A percentile compares a stretch with the other conserved stretches of the same genome.
These are phyloP conservation scores for Musa balbisiana DNA, from an alignment of 202 grass and related monocot species.

Conservation along the genomic window DNA sequence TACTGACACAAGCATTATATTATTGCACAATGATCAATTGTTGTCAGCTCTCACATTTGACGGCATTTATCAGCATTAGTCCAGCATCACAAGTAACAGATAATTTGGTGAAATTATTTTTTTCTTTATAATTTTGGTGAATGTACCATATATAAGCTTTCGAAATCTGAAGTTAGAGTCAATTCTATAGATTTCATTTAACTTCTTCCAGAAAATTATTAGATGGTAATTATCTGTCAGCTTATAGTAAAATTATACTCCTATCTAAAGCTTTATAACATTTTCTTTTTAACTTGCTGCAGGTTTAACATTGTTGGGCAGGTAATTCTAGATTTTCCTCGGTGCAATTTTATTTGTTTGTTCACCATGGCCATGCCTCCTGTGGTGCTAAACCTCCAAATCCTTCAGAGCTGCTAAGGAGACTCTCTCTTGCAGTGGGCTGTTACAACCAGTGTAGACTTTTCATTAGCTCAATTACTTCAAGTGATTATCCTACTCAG, in stretches of 20 bases:
- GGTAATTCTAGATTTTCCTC: constrained; percentile 32
- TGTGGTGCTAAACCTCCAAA: neutral
- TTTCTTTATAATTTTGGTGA: no score
- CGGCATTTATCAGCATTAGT: no score
- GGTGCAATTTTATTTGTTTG: neutral
- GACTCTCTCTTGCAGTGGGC: constrained; percentile 58
- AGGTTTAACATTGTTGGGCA: constrained; percentile 98
- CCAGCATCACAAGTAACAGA: no score
- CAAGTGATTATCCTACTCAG: constrained; percentile 84
- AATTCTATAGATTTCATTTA: no score
- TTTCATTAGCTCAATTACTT: constrained; percentile 74
- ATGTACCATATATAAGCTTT: no score
- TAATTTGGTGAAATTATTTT: no score
- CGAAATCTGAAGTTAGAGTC: no score
- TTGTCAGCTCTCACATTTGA: no score
- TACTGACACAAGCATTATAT: no score
- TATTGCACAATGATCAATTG: no score
- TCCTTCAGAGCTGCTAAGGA: constrained; percentile 2
- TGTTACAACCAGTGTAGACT: constrained; percentile 84
- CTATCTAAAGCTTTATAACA: constrained; percentile 5
- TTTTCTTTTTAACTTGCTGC: constrained; percentile 22
- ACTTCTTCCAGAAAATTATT: no score
- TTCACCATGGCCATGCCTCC: neutral
- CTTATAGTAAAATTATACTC: neutral
- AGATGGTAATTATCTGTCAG: neutral